Conservation (phyloP, 2,329 filamentous ascomycete species). For the Fusarium sp. region DNA sequence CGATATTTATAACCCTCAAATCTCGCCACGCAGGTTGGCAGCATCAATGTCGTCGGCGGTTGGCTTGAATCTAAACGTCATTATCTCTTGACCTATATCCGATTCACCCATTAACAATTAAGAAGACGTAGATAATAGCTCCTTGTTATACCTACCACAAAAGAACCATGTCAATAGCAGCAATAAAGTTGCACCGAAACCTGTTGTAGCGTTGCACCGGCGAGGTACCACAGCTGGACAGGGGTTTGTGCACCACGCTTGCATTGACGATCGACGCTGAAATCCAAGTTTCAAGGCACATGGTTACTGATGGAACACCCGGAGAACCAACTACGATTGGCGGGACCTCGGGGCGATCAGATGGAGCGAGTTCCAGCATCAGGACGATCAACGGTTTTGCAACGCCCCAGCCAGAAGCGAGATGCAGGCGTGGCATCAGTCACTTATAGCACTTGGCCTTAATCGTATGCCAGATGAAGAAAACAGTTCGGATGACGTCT, state of each 20-base stretch:
- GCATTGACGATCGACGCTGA: constrained; percentile 25
- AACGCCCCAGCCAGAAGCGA: background rate
- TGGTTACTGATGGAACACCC: too few species aligned
- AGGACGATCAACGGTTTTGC: constrained; percentile 1
- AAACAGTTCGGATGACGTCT: background rate
- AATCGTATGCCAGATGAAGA: background rate
- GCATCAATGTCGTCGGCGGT: background rate
- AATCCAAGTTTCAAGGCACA: background rate
- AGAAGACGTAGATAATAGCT: constrained; percentile 12
- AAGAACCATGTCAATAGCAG: constrained; percentile 25
- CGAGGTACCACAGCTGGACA: constrained; percentile 28
- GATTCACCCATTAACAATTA: background rate
- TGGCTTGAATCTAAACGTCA: constrained; percentile 21
- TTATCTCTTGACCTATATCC: constrained; percentile 5
- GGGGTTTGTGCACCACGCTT: constrained; percentile 1
- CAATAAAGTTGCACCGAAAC: constrained; percentile 17
- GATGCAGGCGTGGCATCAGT: background rate
- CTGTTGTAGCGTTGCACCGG: constrained; percentile 32
- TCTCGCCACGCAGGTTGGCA: background rate
- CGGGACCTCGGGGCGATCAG: constrained; percentile 16
- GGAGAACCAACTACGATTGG: constrained; percentile 9
- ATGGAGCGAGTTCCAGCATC: constrained; percentile 13
- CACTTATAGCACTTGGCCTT: background rate
- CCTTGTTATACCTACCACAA: background rate
- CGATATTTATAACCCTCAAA: constrained; percentile 16